Evolutionary conservation across 441 rosid genomes (phyloP), one percentile per base, ranked within the genome.

Genomic region (Arabidopsis hybrid): DNA sequence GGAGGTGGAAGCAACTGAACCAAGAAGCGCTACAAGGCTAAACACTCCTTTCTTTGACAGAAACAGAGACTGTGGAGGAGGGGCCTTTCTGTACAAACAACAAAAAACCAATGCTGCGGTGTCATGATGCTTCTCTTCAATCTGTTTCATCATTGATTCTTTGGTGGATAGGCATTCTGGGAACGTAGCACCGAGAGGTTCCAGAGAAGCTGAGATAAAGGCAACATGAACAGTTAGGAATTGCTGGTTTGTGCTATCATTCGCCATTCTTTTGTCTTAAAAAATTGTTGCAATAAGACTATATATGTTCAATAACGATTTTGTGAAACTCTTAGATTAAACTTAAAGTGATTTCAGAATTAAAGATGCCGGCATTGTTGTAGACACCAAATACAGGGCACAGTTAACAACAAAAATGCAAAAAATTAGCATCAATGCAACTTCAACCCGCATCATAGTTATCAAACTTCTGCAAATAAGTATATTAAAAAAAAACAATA

Each of bases 11-110:
- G 67, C 1, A 60, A 84, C 87, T 12, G 90, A 78, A 57, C 90
- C 96, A 29, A 89, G 89, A 38, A 87, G 77, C 7, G 84, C 91
- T 16, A 92, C 90, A n/a, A 83, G 35, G 6, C 94, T 93, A 74
- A 86, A 67, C 50, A 84, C 45, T 17, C 73, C 81, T 53, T 73
- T 68, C 75, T 35, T 69, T n/a, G 82, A 75, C 78, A 69, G 38
- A 29, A 39, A 4, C 40, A 43, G 17, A 12, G 77, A 57, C 62
- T 57, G 63, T 35, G 66, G 67, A 31, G 39, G 52, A 1, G 65
- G 40, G 18, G 55, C 17, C 1, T 70, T 50, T 57, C 69, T 58
- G 42, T 72, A 46, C 46, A 80, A 65, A 47, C 60, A 9, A 81
- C 87, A 82, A 42, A 87, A 52, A 46, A 80, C 60, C 8, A 85